Percentiles rank a stretch among this genome's conserved stretches.
Conservation (phyloP, 192 early-diverging fungal species). For the Coemansia sp. region DNA sequence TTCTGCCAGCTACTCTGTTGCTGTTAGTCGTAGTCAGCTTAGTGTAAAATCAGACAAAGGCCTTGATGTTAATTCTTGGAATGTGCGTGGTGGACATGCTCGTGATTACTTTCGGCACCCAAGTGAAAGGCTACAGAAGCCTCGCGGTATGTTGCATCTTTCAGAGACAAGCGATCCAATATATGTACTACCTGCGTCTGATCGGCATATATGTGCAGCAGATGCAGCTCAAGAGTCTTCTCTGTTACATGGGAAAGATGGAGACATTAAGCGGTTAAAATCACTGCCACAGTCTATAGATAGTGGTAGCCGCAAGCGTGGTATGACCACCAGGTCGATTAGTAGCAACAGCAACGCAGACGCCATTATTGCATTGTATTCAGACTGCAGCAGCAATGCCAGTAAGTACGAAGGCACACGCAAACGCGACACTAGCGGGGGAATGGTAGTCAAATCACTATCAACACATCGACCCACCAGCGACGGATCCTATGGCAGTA, state of each 20-base stretch:
- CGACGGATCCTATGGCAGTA: not conserved
- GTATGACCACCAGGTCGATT: constrained; percentile 2
- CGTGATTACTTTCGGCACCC: not conserved
- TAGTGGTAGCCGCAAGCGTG: not conserved
- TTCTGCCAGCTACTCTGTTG: not conserved
- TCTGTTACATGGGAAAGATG: not conserved
- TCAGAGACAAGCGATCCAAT: not conserved
- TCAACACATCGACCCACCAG: not conserved
- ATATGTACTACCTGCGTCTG: not conserved
- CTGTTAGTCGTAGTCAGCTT: not conserved
- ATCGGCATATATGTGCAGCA: not conserved
- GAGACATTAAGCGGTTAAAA: not conserved
- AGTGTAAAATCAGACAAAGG: not conserved
- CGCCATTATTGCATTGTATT: constrained; percentile 39
- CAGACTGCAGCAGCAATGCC: not conserved
- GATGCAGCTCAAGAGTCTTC: not conserved
- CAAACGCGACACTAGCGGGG: not conserved
- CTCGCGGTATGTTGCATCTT: not conserved
- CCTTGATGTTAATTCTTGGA: not conserved
- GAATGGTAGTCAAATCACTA: not conserved
- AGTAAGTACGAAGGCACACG: not conserved
- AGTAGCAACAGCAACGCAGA: constrained; percentile 7
- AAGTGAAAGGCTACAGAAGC: not conserved
- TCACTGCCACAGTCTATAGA: not conserved
- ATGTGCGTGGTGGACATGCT: not conserved